Conservation (phyloP, 495 filamentous ascomycete species). For the Talaromyces wortmannii region DNA sequence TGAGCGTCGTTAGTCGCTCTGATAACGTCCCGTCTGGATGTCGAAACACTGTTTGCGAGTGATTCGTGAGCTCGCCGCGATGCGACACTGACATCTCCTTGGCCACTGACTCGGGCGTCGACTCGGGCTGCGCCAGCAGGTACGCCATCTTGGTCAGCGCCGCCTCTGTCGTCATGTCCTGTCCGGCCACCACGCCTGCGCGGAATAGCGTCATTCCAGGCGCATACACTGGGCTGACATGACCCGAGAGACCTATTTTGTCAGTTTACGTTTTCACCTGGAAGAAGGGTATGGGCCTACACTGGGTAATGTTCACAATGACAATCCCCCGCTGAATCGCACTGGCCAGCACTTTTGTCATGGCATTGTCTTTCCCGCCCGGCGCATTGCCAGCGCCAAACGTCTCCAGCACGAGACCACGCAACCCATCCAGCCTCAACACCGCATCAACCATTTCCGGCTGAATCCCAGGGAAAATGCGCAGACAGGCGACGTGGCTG, state of each 20-base stretch:
- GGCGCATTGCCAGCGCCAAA: slow-evolving; percentile 96
- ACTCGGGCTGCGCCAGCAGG: slow-evolving; percentile 62
- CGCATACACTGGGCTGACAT: slow-evolving; percentile 86
- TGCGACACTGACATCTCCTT: slow-evolving; percentile 67
- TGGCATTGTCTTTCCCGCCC: slow-evolving; percentile 69
- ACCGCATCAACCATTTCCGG: slow-evolving; percentile 93
- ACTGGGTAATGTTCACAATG: slow-evolving; percentile 93
- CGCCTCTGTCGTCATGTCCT: slow-evolving; percentile 90
- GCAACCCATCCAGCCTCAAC: slow-evolving; percentile 65
- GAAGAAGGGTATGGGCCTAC: slow-evolving; percentile 30
- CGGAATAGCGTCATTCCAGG: slow-evolving; percentile 81
- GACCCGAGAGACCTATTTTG: slow-evolving; percentile 58
- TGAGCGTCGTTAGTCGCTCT: slow-evolving; percentile 46
- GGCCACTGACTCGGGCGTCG: slow-evolving; percentile 56
- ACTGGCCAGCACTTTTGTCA: slow-evolving; percentile 72
- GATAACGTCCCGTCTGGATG: slow-evolving; percentile 57
- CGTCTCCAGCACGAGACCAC: slow-evolving; percentile 85
- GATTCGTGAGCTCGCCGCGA: slow-evolving; percentile 81
- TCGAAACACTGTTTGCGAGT: slow-evolving; percentile 55
- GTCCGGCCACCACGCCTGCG: slow-evolving; percentile 85
- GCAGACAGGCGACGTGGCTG: slow-evolving; percentile 82
- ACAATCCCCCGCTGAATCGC: slow-evolving; percentile 78
- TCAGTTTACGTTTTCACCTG: slow-evolving; percentile 1
- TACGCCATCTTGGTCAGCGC: slow-evolving; percentile 92
- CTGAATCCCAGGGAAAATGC: slow-evolving; percentile 93